Base-by-base conservation (phyloP, 2,329 filamentous ascomycete species). In the Paecilomyces niveus region DNA sequence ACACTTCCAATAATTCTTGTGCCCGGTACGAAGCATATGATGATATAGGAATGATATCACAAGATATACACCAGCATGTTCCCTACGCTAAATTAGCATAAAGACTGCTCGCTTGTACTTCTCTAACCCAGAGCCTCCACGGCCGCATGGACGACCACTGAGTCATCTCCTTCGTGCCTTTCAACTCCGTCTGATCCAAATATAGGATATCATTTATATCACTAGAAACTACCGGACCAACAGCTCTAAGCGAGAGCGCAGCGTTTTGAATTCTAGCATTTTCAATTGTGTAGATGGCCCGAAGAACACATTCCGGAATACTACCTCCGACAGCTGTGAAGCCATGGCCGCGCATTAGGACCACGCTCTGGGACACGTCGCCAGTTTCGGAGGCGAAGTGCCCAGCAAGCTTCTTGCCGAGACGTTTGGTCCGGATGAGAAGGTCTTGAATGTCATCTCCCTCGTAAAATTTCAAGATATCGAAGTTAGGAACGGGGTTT, bases 281-380 rank as follows among this genome's bases (percentile, higher is more conserved):
- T 59, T 71, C 67, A 58, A 72, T 67, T 0, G 78, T 79, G 59
- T 80, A 80, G 1, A 81, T 64, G 1, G 75, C 73, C 18, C 74
- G 66, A 56, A 74, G 73, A 6, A 80, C 76, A 2, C 70, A 75
- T 54, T 72, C 68, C 60, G 77, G 67, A 39, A 80, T 73, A 57
- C 65, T 70, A 0, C 62, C 60, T 0, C 70, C 78, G 6, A 72
- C 58, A 1, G 72, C 68, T 1, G 78, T 78, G 62, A 76, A 78
- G 2, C 78, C 79, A 59, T 81, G 78, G 3, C 75, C 71, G 2
- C 72, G 67, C 78, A 81, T 80, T 53, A 81, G 65, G 1, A 78
- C 72, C 3, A 79, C 75, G 5, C 66, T 66, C 39, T 72, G 60
- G 63, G 62, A n/a, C 29, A 33, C 6, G 53, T 54, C 9, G 39